Evolutionary conservation across 306 rosid species (phyloP).

Genomic region (Purshia tridentata): DNA sequence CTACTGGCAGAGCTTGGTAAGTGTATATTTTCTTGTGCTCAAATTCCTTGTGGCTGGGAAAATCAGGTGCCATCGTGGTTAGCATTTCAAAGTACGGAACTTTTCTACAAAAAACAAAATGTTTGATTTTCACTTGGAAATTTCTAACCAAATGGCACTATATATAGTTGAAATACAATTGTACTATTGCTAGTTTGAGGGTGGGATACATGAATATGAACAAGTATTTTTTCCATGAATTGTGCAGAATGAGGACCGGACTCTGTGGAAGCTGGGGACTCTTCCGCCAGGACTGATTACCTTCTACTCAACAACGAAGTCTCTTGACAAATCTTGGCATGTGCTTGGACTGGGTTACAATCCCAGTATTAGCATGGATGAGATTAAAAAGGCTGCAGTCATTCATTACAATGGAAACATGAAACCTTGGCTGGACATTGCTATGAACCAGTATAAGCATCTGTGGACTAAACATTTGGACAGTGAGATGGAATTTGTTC

Average conservation of each 20-base stretch:
- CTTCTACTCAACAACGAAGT: conserved; percentile 83
- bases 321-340: conserved; percentile 97
- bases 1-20: conserved; percentile 91
- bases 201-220: background rate
- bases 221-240: conserved; percentile 16
- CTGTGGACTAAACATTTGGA: conserved; percentile 94
- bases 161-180: background rate
- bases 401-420: conserved; percentile 96
- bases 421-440: conserved; percentile 99
- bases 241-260: conserved; percentile 70
- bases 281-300: conserved; percentile 85
- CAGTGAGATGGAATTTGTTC: conserved; percentile 97
- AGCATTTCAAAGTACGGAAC: background rate
- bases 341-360: conserved; percentile 98
- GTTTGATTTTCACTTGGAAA: background rate
- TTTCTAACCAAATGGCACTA: background rate
- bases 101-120: background rate
- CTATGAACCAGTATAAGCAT: conserved; percentile 91
- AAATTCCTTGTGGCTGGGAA: background rate
- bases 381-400: conserved; percentile 90
- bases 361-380: conserved; percentile 97
- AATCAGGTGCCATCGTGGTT: background rate
- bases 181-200: background rate
- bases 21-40: conserved; percentile 10
- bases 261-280: conserved; percentile 70